Conservation (phyloP, 2,329 filamentous ascomycete species). For the Gnomoniopsis sp. region DNA sequence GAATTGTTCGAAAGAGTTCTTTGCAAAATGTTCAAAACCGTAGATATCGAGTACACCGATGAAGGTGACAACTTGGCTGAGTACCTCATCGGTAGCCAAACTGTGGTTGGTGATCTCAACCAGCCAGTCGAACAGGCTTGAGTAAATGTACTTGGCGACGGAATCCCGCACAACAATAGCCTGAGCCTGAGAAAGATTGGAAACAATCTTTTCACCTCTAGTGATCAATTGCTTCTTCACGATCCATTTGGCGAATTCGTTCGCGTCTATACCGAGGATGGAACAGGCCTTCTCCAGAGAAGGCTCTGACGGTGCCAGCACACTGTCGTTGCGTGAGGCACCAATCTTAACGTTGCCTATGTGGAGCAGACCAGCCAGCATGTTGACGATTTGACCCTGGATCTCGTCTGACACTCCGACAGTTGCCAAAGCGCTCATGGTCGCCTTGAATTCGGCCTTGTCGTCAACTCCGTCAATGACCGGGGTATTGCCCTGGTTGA, state of each 20-base stretch:
- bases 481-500: conserved; percentile 91
- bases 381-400: conserved; percentile 82
- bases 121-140: conserved; percentile 96
- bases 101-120: conserved; percentile 95
- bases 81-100: conserved; percentile 82
- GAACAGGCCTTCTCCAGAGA: conserved; percentile 76
- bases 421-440: conserved; percentile 78
- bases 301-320: conserved; percentile 75
- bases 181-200: conserved; percentile 89
- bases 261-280: conserved; percentile 81
- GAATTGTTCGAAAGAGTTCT: conserved; percentile 99
- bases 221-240: conserved; percentile 98
- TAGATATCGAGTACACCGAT: conserved; percentile 99
- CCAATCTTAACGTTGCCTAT: conserved; percentile 96
- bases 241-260: conserved; percentile 94
- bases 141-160: conserved; percentile 98
- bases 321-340: conserved; percentile 82
- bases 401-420: conserved; percentile 76
- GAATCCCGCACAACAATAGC: conserved; percentile 94
- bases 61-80: conserved; percentile 80
- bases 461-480: conserved; percentile 94
- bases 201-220: conserved; percentile 94
- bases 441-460: conserved; percentile 87
- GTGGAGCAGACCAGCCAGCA: conserved; percentile 87
- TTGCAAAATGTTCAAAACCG: conserved; percentile 98